Evolutionary conservation across 176 grass and related monocot species (phyloP), one percentile per base, ranked within the genome.

Genomic region (Miscanthus lutarioriparius): DNA sequence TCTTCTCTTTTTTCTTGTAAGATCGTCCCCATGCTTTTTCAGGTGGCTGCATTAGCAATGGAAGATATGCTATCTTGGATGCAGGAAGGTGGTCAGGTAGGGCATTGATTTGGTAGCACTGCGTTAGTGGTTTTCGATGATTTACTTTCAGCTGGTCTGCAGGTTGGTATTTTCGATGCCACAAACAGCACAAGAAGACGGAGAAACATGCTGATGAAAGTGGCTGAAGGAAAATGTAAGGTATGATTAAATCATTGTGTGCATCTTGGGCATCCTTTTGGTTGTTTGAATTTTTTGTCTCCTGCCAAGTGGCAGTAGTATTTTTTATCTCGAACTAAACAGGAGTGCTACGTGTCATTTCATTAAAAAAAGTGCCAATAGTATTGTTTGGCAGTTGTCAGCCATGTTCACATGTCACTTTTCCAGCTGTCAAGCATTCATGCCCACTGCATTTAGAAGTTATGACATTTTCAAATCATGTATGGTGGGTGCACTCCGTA

Each of bases 121-220:
- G 35, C 35, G 4, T 80, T 77, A 28, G 32, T 59, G 28, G 33
- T 81, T 49, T 20, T 63, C 30, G 15, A 44, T 35, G 64, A 82
- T 80, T 87, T 27, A 82, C 44, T 90, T 76, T 92, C 10, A 67
- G n/a, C 64, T 68, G 26, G 15, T 67, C 40, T 26, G 19, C 84
- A 98, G 93, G 96, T 98, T 74, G 96, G 96, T 83, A 95, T 95
- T 80, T 98, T 95, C 76, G 96, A 98, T 95, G 96, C 96, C 35
- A 98, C 96, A 87, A 98, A 98, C 53, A 98, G 96, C 89, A 98
- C 91, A 65, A 95, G 85, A 89, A 83, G 26, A 54, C 89, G 93
- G 80, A 95, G 96, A 87, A 98, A 94, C 81, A 95, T 98, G 91
- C 83, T 98, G 48, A 98, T 98, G 86, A 95, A 92, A 92, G 94